A percentile compares a stretch with the other conserved stretches of the same genome.
Evolutionary conservation across 306 rosid genomes (phyloP).

Genomic region (Potentilla sterilis): DNA sequence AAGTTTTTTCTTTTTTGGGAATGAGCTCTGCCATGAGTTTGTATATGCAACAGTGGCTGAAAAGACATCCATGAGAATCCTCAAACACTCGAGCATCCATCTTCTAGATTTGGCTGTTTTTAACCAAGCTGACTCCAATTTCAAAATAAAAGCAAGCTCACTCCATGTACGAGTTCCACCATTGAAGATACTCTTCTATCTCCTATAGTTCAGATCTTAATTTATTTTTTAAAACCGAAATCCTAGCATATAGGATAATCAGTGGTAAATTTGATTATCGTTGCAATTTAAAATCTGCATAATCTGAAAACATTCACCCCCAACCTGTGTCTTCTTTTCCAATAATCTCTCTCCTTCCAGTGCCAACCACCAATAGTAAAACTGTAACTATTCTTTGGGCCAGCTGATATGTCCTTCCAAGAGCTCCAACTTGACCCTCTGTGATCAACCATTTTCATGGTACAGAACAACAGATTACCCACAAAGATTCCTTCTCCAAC

Average conservation of each 20-base stretch:
- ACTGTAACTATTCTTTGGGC: neutral
- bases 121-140: neutral
- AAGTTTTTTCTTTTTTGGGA: too few species aligned
- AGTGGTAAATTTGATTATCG: neutral
- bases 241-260: neutral
- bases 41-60: neutral
- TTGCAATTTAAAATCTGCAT: neutral
- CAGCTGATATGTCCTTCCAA: neutral
- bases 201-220: neutral
- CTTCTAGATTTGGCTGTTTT: neutral
- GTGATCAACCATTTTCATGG: neutral
- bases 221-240: neutral
- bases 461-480: neutral
- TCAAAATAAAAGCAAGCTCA: too few species aligned
- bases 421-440: neutral
- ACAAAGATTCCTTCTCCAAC: neutral
- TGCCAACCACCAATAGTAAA: neutral
- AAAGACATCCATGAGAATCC: neutral
- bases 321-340: neutral
- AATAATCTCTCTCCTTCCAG: neutral
- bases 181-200: neutral
- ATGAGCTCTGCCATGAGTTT: neutral
- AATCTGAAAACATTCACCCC: neutral
- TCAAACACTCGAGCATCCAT: neutral
- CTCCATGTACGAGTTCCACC: neutral